Conservation (phyloP, 331 rosid genomes). For the Telfairia occidentalis region DNA sequence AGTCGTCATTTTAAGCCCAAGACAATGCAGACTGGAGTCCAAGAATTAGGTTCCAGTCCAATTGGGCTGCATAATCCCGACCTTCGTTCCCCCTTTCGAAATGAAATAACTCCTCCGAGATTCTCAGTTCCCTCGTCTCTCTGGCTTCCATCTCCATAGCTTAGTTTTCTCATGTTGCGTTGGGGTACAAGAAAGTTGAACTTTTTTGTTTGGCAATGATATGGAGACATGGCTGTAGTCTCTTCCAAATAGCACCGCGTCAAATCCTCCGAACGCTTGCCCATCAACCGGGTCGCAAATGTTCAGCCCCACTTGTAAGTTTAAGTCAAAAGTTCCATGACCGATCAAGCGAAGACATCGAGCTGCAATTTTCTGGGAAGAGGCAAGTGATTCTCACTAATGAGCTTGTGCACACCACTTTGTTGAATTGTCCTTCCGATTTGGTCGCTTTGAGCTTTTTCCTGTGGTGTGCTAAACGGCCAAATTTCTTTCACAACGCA, state of each 20-base stretch:
- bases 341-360: neutral
- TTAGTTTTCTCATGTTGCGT: conserved; percentile 9
- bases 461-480: conserved; percentile 40
- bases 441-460: conserved; percentile 48
- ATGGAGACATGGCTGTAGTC: conserved; percentile 25
- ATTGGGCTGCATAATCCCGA: too few relatives aligned
- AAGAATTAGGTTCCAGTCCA: too few relatives aligned
- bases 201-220: conserved; percentile 16
- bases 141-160: too few relatives aligned
- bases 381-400: conserved; percentile 19
- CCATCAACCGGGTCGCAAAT: conserved; percentile 4
- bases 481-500: conserved; percentile 22
- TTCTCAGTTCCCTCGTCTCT: too few relatives aligned
- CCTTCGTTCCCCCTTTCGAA: too few relatives aligned
- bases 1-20: too few relatives aligned
- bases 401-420: conserved; percentile 23
- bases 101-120: too few relatives aligned
- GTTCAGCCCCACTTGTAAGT: conserved; percentile 3
- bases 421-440: conserved; percentile 42
- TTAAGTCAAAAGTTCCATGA: conserved; percentile 3
- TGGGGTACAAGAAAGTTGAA: neutral
- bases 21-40: too few relatives aligned
- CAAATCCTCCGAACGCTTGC: conserved; percentile 13
- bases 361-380: neutral
- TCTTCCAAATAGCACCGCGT: conserved; percentile 6